Evolutionary conservation across 73 alveolate species (phyloP), one percentile per base, ranked within the genome.

Genomic region (Breviolum minutum): DNA sequence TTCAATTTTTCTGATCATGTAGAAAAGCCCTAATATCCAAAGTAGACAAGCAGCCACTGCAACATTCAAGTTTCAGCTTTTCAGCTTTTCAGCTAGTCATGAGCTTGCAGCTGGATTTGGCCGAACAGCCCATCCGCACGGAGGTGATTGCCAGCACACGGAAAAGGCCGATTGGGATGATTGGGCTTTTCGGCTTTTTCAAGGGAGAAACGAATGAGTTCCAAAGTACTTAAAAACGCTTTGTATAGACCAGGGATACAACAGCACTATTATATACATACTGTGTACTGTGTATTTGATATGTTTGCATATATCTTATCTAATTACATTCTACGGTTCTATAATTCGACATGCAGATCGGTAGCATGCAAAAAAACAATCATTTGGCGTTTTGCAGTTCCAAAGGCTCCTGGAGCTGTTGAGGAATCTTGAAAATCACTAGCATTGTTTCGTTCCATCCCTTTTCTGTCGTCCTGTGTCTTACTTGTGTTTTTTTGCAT

Each of bases 81-180:
- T 40, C 54, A 40, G 54, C 54, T 40, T 2, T 0, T 40, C 54
- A 40, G 5, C 74, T 66, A n/a, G n/a, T n/a, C n/a, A 16, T 66
- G 74, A 66, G 26, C 74, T 66, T 66, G 26, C 74, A 66, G 74
- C 26, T 20, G 74, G 22, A 20, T 13, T 20, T 16, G 16, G 16
- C 5, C 54, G 54, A 40, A 40, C 54, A 40, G 54, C 54, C 54
- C 54, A 40, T 24, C 14, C 62, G 87, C 17, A 79, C 87, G 22
- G 87, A 79, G 87, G 87, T 79, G 64, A 79, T 79, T 29, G 87
- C 87, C 63, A 79, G 64, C 87, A 79, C 87, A 22, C 66, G 87
- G 63, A 79, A 32, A 40, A 73, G 82, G 82, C 82, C 48, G 27
- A 6, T n/a, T n/a, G n/a, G 48, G 27, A 10, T 16, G 13, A 30